These are phyloP conservation scores for Russula ochroleuca DNA, from an alignment of 768 basidiomycete species.

Conservation along the genomic window DNA sequence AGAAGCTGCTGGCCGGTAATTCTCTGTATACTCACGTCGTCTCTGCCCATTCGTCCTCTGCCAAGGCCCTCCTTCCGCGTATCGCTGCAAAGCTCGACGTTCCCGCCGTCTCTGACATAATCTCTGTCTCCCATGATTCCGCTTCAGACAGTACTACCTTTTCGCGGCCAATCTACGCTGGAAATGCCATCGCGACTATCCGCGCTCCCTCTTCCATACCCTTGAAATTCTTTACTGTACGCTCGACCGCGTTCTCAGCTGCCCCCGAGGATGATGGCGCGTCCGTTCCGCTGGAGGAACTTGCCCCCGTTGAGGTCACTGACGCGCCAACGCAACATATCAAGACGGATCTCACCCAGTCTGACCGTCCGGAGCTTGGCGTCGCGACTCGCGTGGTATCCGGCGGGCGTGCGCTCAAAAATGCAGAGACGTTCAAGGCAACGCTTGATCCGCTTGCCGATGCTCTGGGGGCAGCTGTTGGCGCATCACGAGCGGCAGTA, in stretches of 20 bases:
- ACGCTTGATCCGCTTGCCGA: conserved; percentile 92
- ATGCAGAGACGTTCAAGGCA: conserved; percentile 84
- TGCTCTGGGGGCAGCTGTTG: conserved; percentile 88
- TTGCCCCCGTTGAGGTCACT: conserved; percentile 60
- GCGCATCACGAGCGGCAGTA: conserved; percentile 96
- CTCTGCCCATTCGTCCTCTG: conserved; percentile 85
- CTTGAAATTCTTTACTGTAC: conserved; percentile 92
- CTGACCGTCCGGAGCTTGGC: conserved; percentile 89
- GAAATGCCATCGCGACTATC: conserved; percentile 94
- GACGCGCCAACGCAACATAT: conserved; percentile 59
- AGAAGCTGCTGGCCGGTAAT: conserved; percentile 60
- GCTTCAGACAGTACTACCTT: conserved; percentile 76
- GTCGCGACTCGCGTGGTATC: conserved; percentile 86
- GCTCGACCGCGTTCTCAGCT: conserved; percentile 84
- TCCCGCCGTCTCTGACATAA: conserved; percentile 89
- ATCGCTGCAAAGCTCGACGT: conserved; percentile 86
- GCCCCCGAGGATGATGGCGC: conserved; percentile 47
- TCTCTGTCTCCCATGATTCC: conserved; percentile 68
- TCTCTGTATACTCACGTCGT: conserved; percentile 84
- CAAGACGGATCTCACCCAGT: conserved; percentile 75
- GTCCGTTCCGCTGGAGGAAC: conserved; percentile 54
- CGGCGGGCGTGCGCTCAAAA: conserved; percentile 92
- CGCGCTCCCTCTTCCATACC: conserved; percentile 70
- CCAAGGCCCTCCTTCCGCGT: conserved; percentile 90
- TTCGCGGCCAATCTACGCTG: conserved; percentile 94